Conservation (phyloP, 805 yeast species). For the Wickerhamomyces silvicola region DNA sequence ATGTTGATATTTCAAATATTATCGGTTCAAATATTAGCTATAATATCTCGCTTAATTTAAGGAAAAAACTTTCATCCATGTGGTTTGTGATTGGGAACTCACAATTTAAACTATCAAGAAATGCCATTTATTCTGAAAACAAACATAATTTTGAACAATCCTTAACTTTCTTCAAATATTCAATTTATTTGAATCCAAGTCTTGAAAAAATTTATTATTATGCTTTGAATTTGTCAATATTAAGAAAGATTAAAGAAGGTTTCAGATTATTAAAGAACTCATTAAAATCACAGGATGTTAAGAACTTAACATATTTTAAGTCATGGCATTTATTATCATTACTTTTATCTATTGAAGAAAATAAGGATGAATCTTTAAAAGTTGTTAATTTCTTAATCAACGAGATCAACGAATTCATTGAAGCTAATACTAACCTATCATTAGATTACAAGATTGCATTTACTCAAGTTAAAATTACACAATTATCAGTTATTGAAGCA, state of each 20-base stretch:
- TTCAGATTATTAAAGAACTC: conserved; percentile 39
- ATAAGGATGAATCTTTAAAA: conserved; percentile 47
- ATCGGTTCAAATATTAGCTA: not conserved
- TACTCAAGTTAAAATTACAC: conserved; percentile 68
- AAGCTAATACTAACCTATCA: conserved; percentile 7
- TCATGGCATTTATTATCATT: conserved; percentile 65
- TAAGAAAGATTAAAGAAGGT: conserved; percentile 36
- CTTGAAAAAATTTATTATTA: conserved; percentile 30
- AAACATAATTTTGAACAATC: not conserved
- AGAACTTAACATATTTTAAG: conserved; percentile 48
- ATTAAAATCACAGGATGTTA: conserved; percentile 26
- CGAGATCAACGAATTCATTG: conserved; percentile 30
- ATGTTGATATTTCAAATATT: not conserved
- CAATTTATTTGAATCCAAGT: conserved; percentile 11
- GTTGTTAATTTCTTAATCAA: conserved; percentile 48
- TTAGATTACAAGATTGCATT: conserved; percentile 24
- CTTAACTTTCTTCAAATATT: conserved; percentile 8
- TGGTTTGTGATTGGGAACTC: conserved; percentile 18
- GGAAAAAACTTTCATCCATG: not conserved
- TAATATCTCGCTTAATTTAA: not conserved
- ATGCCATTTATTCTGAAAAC: conserved; percentile 6
- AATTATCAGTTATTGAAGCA: conserved; percentile 61
- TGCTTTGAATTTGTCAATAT: conserved; percentile 41
- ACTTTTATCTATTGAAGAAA: conserved; percentile 56
- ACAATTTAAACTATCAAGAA: conserved; percentile 6